Conservation (phyloP, 2,329 filamentous ascomycete species). For the Raffaelea ambrosiae region DNA sequence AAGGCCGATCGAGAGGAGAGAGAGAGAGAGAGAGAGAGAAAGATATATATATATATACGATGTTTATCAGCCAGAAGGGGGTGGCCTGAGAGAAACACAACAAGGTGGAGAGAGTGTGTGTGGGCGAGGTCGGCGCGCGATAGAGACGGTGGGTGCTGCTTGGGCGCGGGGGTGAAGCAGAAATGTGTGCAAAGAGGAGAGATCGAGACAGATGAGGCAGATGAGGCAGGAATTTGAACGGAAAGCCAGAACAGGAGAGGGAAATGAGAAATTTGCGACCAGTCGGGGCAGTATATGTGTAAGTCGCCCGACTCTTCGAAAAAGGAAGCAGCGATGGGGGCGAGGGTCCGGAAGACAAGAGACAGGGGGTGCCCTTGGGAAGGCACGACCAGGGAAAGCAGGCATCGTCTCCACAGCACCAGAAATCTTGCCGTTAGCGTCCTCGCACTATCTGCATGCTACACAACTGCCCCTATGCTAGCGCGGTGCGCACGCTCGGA, state of each 20-base stretch:
- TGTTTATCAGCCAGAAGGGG: too few relatives aligned
- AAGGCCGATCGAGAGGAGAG: background rate
- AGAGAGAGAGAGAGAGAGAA: background rate
- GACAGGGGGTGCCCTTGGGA: conserved; percentile 1
- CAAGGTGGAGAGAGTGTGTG: too few relatives aligned
- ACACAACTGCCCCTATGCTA: background rate
- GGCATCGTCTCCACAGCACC: background rate
- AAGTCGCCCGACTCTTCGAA: background rate
- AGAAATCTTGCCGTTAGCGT: background rate
- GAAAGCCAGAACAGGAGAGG: background rate
- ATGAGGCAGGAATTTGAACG: background rate
- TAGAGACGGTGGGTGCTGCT: too few relatives aligned
- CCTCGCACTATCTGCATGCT: background rate
- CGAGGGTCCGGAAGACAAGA: background rate
- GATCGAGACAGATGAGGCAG: background rate
- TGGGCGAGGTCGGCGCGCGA: too few relatives aligned
- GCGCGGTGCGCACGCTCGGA: conserved; percentile 4
- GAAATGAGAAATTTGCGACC: background rate
- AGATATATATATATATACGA: too few relatives aligned
- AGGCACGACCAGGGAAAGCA: background rate
- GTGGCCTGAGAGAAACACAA: too few relatives aligned
- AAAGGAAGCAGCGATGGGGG: background rate
- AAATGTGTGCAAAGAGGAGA: background rate
- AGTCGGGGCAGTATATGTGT: background rate
- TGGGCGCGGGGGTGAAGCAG: background rate